A percentile compares a stretch with the other conserved stretches of the same genome.
These are phyloP conservation scores for Polyrhizophydium stewartii DNA, from an alignment of 371 early-diverging fungal genomes.

Conservation along the genomic window DNA sequence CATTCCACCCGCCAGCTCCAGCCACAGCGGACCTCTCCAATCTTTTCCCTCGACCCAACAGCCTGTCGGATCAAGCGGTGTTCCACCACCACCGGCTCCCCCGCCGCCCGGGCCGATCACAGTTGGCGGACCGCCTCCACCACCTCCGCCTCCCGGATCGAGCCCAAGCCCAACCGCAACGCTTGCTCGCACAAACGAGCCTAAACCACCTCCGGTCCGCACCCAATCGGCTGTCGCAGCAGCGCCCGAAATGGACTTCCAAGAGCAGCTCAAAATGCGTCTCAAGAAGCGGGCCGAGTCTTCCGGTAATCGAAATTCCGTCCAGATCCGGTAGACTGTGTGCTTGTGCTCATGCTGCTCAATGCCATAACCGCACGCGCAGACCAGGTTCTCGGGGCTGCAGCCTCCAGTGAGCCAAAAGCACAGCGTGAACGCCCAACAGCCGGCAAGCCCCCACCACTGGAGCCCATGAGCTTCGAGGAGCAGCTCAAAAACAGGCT, in stretches of 20 bases:
- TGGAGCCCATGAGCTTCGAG: slow-evolving; percentile 5
- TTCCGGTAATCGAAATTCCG: neutral
- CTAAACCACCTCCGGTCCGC: neutral
- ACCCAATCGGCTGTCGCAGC: neutral
- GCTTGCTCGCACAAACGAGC: neutral
- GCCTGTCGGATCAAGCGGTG: too few relatives aligned
- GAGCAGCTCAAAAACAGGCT: slow-evolving; percentile 9
- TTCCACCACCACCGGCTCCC: too few relatives aligned
- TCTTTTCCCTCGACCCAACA: too few relatives aligned
- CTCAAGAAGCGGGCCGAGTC: slow-evolving; percentile 1
- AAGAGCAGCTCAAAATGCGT: slow-evolving; percentile 12
- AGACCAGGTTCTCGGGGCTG: too few relatives aligned
- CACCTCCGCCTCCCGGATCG: neutral
- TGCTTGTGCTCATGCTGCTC: too few relatives aligned
- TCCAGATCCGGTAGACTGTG: too few relatives aligned
- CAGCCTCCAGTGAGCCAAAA: neutral
- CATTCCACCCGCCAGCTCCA: neutral
- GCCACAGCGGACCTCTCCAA: neutral
- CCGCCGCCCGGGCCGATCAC: too few relatives aligned
- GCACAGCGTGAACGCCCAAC: neutral
- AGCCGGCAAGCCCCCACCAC: neutral
- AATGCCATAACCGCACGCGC: too few relatives aligned
- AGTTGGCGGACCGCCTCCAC: neutral
- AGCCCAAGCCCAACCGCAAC: neutral
- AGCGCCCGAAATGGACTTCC: slow-evolving; percentile 7